phyloP scores from a whole-genome alignment of 2,329 filamentous ascomycete species.

The Phialocephala subalpina region DNA sequence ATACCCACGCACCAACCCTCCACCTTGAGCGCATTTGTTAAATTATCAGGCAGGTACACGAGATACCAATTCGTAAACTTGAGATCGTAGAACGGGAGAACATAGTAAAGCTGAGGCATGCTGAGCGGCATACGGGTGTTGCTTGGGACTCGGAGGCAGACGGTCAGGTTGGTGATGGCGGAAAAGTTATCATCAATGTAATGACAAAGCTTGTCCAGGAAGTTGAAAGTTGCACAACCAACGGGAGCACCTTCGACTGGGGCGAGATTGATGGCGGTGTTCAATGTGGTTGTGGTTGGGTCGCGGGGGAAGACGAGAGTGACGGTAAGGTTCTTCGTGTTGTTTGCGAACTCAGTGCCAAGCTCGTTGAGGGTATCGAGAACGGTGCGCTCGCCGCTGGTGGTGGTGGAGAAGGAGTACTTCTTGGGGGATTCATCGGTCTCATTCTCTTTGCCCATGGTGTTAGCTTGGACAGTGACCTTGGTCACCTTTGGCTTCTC shows the following conservation, averaged over 20 bases:
- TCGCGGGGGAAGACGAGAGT: conserved; percentile 27
- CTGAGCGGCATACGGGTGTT: conserved; percentile 17
- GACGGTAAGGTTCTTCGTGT: conserved; percentile 28
- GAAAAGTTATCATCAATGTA: conserved; percentile 1
- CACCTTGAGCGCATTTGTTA: conserved; percentile 18
- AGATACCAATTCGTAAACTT: conserved; percentile 35
- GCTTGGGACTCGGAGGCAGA: conserved; percentile 14
- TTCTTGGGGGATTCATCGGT: background rate
- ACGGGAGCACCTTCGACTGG: conserved; percentile 6
- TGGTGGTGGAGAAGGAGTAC: background rate
- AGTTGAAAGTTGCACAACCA: background rate
- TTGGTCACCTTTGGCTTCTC: background rate
- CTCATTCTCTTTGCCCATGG: background rate
- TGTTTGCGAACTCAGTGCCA: conserved; percentile 23
- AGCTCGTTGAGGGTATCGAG: conserved; percentile 28
- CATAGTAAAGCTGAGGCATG: conserved; percentile 29
- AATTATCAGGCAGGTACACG: conserved; percentile 29
- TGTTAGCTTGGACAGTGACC: background rate
- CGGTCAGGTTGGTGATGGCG: conserved; percentile 11
- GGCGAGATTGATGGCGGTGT: conserved; percentile 1
- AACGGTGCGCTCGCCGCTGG: conserved; percentile 5
- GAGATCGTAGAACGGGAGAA: conserved; percentile 40
- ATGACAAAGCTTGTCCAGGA: background rate
- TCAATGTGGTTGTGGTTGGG: background rate
- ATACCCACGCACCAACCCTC: conserved; percentile 16